Evolutionary conservation across 169 alveolate genomes (phyloP).

Genomic region (Babesia ovata): DNA sequence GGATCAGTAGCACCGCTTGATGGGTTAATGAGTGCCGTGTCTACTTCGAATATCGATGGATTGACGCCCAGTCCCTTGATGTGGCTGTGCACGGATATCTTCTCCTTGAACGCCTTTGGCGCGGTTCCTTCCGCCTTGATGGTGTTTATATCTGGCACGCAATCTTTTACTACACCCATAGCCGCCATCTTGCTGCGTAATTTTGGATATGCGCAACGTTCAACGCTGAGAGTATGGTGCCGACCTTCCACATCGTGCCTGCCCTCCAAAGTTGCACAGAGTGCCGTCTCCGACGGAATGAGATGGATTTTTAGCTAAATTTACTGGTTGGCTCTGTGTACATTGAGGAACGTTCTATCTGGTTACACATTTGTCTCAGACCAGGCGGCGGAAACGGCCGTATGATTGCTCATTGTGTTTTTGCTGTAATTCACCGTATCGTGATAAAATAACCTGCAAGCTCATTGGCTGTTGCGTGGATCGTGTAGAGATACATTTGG

Average conservation of each 20-base stretch:
- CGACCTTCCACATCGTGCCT: neutral
- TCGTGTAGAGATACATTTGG: too few species aligned
- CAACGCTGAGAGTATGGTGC: neutral
- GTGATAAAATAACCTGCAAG: too few species aligned
- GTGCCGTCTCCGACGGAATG: too few species aligned
- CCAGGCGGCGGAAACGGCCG: too few species aligned
- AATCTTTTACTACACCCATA: constrained; percentile 31
- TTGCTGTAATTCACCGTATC: too few species aligned
- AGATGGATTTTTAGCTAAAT: too few species aligned
- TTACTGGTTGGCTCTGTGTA: too few species aligned
- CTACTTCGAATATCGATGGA: constrained; percentile 76
- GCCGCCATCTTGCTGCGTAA: constrained; percentile 20
- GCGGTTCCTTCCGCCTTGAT: constrained; percentile 24
- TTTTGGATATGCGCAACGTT: too few species aligned
- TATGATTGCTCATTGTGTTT: too few species aligned
- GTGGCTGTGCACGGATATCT: constrained; percentile 98
- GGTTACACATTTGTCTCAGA: too few species aligned
- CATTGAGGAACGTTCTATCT: too few species aligned
- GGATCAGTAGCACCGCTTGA: constrained; percentile 6
- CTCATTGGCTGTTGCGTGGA: too few species aligned
- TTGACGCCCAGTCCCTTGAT: constrained; percentile 98
- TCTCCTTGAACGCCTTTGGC: constrained; percentile 60
- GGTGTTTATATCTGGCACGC: constrained; percentile 21
- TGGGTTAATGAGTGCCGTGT: constrained; percentile 47
- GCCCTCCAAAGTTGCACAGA: neutral